Evolutionary conservation across 106 monocot genomes (phyloP).

Genomic region (Posidonia australis): DNA sequence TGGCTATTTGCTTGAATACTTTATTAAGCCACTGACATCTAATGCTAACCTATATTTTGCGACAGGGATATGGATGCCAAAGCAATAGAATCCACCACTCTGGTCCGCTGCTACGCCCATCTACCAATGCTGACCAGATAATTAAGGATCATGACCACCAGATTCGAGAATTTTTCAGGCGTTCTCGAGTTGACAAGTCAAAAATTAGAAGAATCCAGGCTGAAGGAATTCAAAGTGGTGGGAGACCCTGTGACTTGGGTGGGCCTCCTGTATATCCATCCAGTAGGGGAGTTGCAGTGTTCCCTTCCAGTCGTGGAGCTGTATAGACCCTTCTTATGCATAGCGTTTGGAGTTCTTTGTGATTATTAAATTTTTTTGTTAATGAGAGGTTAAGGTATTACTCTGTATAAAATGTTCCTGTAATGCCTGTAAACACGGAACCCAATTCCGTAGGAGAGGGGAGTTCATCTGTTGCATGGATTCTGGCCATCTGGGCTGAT

Average conservation of each 20-base stretch:
- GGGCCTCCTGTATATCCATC: constrained; percentile 36
- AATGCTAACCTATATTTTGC: not conserved
- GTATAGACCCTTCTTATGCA: too few species aligned
- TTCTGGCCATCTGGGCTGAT: too few species aligned
- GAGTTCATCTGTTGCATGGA: too few species aligned
- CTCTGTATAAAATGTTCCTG: too few species aligned
- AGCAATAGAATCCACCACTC: constrained; percentile 78
- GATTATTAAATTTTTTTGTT: too few species aligned
- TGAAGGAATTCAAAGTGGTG: constrained; percentile 19
- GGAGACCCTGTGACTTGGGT: constrained; percentile 35
- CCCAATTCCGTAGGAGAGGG: too few species aligned
- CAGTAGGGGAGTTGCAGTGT: too few species aligned
- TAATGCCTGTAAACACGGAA: too few species aligned
- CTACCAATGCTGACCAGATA: constrained; percentile 67
- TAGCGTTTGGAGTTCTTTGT: too few species aligned
- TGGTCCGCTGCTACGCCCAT: constrained; percentile 60
- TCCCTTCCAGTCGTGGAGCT: constrained; percentile 55
- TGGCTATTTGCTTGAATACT: not conserved
- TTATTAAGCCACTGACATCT: not conserved
- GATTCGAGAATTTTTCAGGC: constrained; percentile 64
- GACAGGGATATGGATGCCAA: constrained; percentile 33
- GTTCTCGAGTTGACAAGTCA: constrained; percentile 48
- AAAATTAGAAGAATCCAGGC: constrained; percentile 41
- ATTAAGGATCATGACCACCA: constrained; percentile 88
- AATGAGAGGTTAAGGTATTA: too few species aligned